Base-by-base conservation (phyloP, 139 green algal genomes). In the Chlorella sorokiniana region DNA sequence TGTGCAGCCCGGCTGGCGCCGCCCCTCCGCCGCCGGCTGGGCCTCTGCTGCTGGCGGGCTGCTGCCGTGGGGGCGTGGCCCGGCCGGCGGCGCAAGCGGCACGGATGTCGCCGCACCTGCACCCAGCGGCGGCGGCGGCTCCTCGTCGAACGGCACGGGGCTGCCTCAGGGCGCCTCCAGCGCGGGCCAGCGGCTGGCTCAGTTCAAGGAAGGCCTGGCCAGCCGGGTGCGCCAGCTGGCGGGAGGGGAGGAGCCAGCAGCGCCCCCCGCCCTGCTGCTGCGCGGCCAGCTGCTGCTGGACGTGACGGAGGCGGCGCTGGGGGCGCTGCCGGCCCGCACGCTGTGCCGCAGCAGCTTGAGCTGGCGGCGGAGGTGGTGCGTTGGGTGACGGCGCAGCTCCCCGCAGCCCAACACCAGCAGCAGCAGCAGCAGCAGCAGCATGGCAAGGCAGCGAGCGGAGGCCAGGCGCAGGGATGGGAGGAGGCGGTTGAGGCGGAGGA, bases 261-360 rank as follows among this genome's bases (percentile, higher is more conserved):
- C 33, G 31, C 27, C 62, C 23, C n/a, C n/a, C n/a, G 62, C 62
- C 11, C 22, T 27, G 38, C 73, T 79, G 52, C 37, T 69, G 54
- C 38, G 73, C 10, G 73, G 59, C 52, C 40, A 68, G 52, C 73
- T 67, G 52, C 73, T 79, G 73, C 23, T 79, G 54, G 54, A 79
- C 25, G 35, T 29, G 1, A 59, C 54, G 29, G 18, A 16, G 56
- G 45, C 73, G 7, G 25, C 56, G 5, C 52, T 51, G 73, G n/a
- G 37, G 20, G 71, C 62, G 40, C 31, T 20, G 10, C 31, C 35
- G 18, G 51, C 33, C 4, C 16, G 3, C 22, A 9, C 33, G 40
- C 35, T 33, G 2, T 40, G 9, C 37, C 22, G 40, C 33, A 69
- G 54, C 73, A 69, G 73, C 38, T 79, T 10, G 73, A 68, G 29